phyloP scores from a whole-genome alignment of 2,329 filamentous ascomycete species.

The Aplosporella prunicola region DNA sequence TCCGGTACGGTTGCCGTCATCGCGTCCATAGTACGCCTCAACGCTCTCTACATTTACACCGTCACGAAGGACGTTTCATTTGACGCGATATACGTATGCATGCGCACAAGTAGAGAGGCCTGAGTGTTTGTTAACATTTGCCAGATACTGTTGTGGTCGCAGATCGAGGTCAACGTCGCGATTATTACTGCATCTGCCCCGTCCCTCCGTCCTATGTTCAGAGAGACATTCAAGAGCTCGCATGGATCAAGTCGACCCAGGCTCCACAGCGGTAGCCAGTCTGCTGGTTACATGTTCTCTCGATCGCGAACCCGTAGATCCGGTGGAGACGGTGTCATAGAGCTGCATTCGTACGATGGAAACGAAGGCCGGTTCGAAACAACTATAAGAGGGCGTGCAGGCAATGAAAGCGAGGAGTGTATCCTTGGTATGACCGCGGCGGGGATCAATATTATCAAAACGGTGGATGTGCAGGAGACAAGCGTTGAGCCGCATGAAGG shows the following conservation, averaged over 20 bases:
- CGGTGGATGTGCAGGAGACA: too few relatives aligned
- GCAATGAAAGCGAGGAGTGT: constrained; percentile 13
- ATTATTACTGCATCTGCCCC: constrained; percentile 33
- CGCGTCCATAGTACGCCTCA: constrained; percentile 16
- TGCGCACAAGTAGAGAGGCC: too few relatives aligned
- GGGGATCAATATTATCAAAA: constrained; percentile 13
- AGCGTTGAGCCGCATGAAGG: too few relatives aligned
- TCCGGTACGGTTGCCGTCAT: constrained; percentile 16
- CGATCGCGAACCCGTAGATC: constrained; percentile 1
- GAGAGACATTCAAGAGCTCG: background rate
- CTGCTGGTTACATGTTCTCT: constrained; percentile 1
- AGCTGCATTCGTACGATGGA: constrained; percentile 10
- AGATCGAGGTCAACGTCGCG: constrained; percentile 34
- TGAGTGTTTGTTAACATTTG: too few relatives aligned
- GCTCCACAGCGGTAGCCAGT: background rate
- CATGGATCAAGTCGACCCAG: background rate
- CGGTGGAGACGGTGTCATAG: constrained; percentile 10
- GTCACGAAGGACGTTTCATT: constrained; percentile 15
- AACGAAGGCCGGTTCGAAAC: background rate
- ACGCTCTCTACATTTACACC: constrained; percentile 16
- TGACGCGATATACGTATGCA: constrained; percentile 15
- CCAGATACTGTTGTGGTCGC: constrained; percentile 29
- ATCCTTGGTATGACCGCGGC: too few relatives aligned
- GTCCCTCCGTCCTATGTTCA: constrained; percentile 28
- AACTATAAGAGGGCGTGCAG: background rate